Evolutionary conservation across 345 rosid species (phyloP), one percentile per base, ranked within the genome.

Genomic region (Mallotus nudiflorus): DNA sequence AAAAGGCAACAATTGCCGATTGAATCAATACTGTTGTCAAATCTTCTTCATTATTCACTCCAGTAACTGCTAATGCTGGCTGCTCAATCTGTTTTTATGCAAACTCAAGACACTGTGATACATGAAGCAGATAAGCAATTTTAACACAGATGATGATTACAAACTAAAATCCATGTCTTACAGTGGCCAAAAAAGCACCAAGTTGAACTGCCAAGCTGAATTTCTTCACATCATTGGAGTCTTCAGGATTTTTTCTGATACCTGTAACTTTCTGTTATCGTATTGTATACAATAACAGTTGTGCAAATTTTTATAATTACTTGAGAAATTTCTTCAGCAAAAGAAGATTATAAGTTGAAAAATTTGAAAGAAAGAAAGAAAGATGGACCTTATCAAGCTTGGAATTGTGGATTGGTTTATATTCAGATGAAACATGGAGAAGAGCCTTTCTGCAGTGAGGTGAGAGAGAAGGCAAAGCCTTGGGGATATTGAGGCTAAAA

Each of bases 41-140:
- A 27, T 93, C 98, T 42, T 75, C 85, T 64, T 85, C 80, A 68
- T 90, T 45, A 54, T 93, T 93, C 67, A 85, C 93, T 65, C 97
- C 97, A 0, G 98, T 89, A 46, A 93, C 78, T 22, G 98, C 97
- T 16, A 85, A 42, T 13, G 91, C 93, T 42, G 97, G 93, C 78
- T 83, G 85, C 82, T 82, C 95, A 55, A 81, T 67, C 96, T 94
- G 83, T 20, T 46, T 44, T 5, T 56, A 40, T 48, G 39, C 65
- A 44, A 40, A 16, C 42, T 4, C 71, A 20, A 66, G 35, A 61
- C 22, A 11, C 37, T 11, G 14, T 11, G 37, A 46, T 12, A 1
- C 40, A 13, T 39, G 28, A 42, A 9, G 14, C 4, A 12, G 11
- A 42, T 42, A 42, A 42, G 9, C 4, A 42, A 42, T 42, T 1